phyloP scores from a whole-genome alignment of 805 yeast genomes.

The Candida ulmi region DNA sequence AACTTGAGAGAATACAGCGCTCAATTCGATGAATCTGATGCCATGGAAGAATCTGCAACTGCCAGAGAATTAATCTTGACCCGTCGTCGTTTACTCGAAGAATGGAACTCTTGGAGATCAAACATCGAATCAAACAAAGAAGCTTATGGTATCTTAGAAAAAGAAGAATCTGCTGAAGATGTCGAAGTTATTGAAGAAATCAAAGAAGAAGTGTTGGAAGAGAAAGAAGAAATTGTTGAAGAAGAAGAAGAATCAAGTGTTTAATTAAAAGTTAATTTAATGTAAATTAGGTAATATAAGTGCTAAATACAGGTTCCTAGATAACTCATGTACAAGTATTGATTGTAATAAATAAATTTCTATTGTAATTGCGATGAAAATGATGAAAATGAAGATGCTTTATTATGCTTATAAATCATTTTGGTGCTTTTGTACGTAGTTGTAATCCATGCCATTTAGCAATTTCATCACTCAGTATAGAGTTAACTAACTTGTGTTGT shows the following conservation, averaged over 20 bases:
- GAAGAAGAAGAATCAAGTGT: neutral
- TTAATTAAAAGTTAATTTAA: too few relatives aligned
- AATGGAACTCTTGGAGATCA: slow-evolving; percentile 80
- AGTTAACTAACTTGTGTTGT: slow-evolving; percentile 89
- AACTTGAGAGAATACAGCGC: slow-evolving; percentile 84
- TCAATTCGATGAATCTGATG: slow-evolving; percentile 90
- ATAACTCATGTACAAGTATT: too few relatives aligned
- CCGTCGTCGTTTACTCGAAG: slow-evolving; percentile 75
- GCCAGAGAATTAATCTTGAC: slow-evolving; percentile 80
- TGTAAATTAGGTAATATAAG: too few relatives aligned
- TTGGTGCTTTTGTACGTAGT: slow-evolving; percentile 61
- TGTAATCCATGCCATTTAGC: slow-evolving; percentile 94
- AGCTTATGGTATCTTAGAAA: slow-evolving; percentile 39
- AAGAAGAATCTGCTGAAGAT: slow-evolving; percentile 47
- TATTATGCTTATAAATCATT: neutral
- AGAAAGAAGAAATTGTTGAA: slow-evolving; percentile 21
- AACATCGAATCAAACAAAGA: slow-evolving; percentile 41
- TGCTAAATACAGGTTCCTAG: too few relatives aligned
- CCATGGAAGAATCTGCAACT: slow-evolving; percentile 92
- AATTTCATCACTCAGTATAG: slow-evolving; percentile 76
- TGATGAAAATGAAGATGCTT: too few relatives aligned
- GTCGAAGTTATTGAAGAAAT: slow-evolving; percentile 78
- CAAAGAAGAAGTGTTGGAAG: slow-evolving; percentile 61
- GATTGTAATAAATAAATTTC: too few relatives aligned
- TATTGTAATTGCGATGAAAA: too few relatives aligned